Conservation (phyloP, 2,329 filamentous ascomycete genomes). For the Aulographum hederae region DNA sequence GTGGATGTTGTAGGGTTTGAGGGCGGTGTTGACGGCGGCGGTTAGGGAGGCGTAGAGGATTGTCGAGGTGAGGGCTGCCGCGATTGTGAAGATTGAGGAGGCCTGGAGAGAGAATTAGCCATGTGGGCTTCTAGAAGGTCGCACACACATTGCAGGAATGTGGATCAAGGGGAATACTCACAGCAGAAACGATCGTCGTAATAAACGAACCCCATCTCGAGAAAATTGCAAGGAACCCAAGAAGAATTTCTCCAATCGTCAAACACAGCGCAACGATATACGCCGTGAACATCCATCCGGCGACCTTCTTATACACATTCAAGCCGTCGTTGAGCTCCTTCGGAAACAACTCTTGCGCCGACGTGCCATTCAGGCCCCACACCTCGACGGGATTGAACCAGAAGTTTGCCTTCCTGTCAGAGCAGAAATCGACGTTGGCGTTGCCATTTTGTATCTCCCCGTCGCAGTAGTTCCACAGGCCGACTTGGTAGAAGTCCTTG, state of each 20-base stretch:
- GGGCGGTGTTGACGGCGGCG: conserved; percentile 45
- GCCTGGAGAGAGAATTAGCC: too few relatives aligned
- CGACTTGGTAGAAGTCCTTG: conserved; percentile 61
- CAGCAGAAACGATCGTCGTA: conserved; percentile 56
- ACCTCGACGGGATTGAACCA: conserved; percentile 53
- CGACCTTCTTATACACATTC: conserved; percentile 52
- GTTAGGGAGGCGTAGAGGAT: conserved; percentile 54
- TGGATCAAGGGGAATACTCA: too few relatives aligned
- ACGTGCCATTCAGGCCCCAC: conserved; percentile 40
- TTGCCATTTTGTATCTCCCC: conserved; percentile 34
- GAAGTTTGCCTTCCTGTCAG: conserved; percentile 55
- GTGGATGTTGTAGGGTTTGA: conserved; percentile 54
- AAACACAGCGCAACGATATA: conserved; percentile 57
- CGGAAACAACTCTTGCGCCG: conserved; percentile 37
- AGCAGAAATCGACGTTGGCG: conserved; percentile 40
- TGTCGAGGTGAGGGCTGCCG: conserved; percentile 55
- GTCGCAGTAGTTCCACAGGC: conserved; percentile 75
- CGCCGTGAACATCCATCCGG: conserved; percentile 67
- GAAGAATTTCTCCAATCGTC: conserved; percentile 51
- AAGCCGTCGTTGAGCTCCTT: conserved; percentile 47
- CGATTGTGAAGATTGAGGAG: conserved; percentile 38
- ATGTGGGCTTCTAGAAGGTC: background rate
- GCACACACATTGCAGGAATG: conserved; percentile 1
- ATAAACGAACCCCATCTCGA: conserved; percentile 65
- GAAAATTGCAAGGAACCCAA: conserved; percentile 71